Conservation (phyloP, 83 land plant genomes). For the Picea abies region DNA sequence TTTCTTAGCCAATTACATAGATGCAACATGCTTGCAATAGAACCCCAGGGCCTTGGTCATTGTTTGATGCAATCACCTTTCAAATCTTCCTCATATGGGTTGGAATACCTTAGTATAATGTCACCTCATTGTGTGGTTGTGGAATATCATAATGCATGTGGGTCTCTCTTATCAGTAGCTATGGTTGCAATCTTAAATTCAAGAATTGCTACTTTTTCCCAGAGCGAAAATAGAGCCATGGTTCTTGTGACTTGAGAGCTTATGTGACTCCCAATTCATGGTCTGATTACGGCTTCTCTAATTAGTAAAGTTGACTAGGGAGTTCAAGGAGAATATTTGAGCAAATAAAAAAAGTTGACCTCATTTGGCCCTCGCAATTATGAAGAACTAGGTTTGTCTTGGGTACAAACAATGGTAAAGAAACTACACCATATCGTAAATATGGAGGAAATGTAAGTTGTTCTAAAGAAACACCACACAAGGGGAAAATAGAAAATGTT, state of each 20-base stretch:
- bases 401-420: too few species aligned
- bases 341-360: too few species aligned
- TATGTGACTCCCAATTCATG: conserved; percentile 15
- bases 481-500: too few species aligned
- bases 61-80: conserved; percentile 49
- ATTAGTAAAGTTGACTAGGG: conserved; percentile 69
- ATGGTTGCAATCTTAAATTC: conserved; percentile 14
- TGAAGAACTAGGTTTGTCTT: too few species aligned
- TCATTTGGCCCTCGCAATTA: too few species aligned
- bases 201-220: conserved; percentile 28
- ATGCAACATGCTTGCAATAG: conserved; percentile 13
- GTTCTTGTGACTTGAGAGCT: conserved; percentile 32
- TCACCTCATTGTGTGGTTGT: conserved; percentile 53
- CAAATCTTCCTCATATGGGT: conserved; percentile 13
- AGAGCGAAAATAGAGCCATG: conserved; percentile 49
- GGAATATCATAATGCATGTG: not conserved
- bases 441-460: conserved; percentile 15
- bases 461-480: not conserved
- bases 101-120: conserved; percentile 21
- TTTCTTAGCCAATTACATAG: conserved; percentile 28
- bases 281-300: conserved; percentile 68
- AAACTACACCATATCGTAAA: not conserved
- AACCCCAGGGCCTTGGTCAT: conserved; percentile 28
- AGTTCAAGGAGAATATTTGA: not conserved
- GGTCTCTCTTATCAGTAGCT: conserved; percentile 49